A percentile compares a stretch with the other conserved stretches of the same genome.
These are phyloP conservation scores for Ceratocystis diversiconidia DNA, from an alignment of 2,329 filamentous ascomycete species.

Conservation along the genomic window DNA sequence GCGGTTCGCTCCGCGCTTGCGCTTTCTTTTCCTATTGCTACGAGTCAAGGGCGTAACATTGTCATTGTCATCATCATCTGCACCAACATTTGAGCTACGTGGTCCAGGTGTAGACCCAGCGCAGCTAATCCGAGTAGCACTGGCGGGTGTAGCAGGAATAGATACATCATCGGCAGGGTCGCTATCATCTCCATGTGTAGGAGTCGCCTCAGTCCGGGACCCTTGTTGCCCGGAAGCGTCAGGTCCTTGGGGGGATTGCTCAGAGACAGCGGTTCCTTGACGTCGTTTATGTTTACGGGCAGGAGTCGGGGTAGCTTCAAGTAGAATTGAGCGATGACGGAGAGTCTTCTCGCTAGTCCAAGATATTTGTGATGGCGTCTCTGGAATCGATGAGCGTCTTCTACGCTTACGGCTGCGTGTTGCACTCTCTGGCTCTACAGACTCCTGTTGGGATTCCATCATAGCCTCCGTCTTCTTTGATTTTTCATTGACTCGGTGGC, in stretches of 20 bases:
- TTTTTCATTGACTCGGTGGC: neutral
- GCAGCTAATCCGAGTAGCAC: neutral
- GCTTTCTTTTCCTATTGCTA: slow-evolving; percentile 9
- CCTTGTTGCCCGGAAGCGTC: neutral
- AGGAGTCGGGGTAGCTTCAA: slow-evolving; percentile 6
- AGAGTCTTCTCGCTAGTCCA: neutral
- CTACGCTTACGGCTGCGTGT: neutral
- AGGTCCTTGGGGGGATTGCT: neutral
- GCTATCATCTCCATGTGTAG: neutral
- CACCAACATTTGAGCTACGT: neutral
- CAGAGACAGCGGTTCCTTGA: neutral
- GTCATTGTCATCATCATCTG: neutral
- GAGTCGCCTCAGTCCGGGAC: neutral
- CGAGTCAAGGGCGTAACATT: neutral
- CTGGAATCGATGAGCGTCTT: neutral
- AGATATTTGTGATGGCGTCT: neutral
- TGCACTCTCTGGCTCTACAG: neutral
- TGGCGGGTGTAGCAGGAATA: neutral
- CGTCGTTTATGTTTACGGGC: slow-evolving; percentile 7
- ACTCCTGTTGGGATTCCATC: neutral
- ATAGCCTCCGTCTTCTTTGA: neutral
- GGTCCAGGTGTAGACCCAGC: neutral
- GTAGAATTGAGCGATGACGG: neutral
- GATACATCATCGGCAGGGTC: neutral
- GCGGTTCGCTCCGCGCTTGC: slow-evolving; percentile 13